Percentiles rank a stretch among this genome's conserved stretches.
These are phyloP conservation scores for Telfairia occidentalis DNA, from an alignment of 331 rosid species.

Conservation along the genomic window DNA sequence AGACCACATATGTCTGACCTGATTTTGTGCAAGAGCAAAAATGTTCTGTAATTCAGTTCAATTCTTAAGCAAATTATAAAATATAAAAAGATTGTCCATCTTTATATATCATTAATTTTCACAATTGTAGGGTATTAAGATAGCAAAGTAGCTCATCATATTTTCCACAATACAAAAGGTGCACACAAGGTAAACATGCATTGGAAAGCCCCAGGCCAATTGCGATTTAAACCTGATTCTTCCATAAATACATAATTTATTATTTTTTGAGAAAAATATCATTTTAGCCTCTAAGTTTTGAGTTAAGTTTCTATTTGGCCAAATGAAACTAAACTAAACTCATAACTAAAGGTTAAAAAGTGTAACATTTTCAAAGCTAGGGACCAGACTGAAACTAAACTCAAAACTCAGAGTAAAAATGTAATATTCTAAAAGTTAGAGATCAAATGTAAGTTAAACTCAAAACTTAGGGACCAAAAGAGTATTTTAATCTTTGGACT, in stretches of 20 bases:
- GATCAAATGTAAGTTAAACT: too few relatives aligned
- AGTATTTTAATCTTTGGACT: too few relatives aligned
- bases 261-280: too few relatives aligned
- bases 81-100: background rate
- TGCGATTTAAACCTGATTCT: background rate
- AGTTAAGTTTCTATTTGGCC: too few relatives aligned
- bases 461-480: too few relatives aligned
- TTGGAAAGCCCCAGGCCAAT: background rate
- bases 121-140: background rate
- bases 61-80: background rate
- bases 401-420: too few relatives aligned
- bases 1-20: conserved; percentile 53
- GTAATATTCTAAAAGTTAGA: too few relatives aligned
- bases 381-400: too few relatives aligned
- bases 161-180: background rate
- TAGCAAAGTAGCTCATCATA: background rate
- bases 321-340: too few relatives aligned
- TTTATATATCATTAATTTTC: background rate
- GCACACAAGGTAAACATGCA: background rate
- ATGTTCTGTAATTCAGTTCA: background rate
- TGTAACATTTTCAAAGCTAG: too few relatives aligned
- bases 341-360: too few relatives aligned
- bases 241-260: background rate
- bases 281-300: too few relatives aligned
- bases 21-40: conserved; percentile 22